These are phyloP conservation scores for Purpureocillium lavendulum DNA, from an alignment of 2,329 filamentous ascomycete genomes.

Conservation along the genomic window DNA sequence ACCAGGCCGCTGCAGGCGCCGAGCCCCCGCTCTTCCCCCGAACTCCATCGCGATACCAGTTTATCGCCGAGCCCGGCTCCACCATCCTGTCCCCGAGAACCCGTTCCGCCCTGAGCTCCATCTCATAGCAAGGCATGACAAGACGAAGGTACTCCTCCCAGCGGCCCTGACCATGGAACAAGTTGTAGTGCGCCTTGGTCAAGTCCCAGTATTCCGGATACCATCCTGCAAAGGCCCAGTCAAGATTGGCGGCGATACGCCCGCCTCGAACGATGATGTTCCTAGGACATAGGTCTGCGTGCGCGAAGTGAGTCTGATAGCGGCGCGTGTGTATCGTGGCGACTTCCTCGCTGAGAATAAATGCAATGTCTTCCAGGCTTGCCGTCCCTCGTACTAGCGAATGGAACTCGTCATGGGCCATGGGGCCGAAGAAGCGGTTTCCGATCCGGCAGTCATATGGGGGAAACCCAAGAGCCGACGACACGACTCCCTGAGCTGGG, in stretches of 20 bases:
- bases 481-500: constrained; percentile 11
- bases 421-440: constrained; percentile 14
- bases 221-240: constrained; percentile 25
- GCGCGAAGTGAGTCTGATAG: constrained; percentile 16
- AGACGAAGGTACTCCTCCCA: constrained; percentile 12
- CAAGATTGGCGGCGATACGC: constrained; percentile 18
- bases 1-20: constrained; percentile 12
- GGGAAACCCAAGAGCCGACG: constrained; percentile 16
- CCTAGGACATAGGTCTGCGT: constrained; percentile 15
- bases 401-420: constrained; percentile 16
- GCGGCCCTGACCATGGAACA: constrained; percentile 5
- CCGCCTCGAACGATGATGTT: constrained; percentile 19
- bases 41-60: constrained; percentile 8
- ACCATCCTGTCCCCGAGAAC: constrained; percentile 12
- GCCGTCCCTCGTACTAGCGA: constrained; percentile 12
- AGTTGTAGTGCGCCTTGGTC: constrained; percentile 16
- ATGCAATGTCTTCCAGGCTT: constrained; percentile 12
- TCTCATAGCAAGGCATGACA: constrained; percentile 14
- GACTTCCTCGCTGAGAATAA: constrained; percentile 14
- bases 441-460: constrained; percentile 17
- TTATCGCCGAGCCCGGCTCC: constrained; percentile 11
- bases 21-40: constrained; percentile 7
- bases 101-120: constrained; percentile 15
- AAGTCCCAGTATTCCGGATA: constrained; percentile 24
- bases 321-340: constrained; percentile 12